Conservation (phyloP, 768 basidiomycete genomes). For the Lactarius sp. region DNA sequence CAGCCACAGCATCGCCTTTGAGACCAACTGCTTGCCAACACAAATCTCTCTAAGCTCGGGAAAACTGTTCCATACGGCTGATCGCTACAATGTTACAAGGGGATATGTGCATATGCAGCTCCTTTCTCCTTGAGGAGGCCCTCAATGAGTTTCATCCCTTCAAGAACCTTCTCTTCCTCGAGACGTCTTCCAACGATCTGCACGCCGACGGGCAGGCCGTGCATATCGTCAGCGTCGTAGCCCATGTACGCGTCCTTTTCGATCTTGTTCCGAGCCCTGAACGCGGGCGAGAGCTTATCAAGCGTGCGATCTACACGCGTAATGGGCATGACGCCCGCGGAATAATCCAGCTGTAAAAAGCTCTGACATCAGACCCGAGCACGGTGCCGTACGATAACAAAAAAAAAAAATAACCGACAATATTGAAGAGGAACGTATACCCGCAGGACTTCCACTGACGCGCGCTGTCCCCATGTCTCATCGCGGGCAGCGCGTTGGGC, state of each 20-base stretch:
- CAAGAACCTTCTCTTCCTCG: constrained; percentile 70
- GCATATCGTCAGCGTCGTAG: constrained; percentile 59
- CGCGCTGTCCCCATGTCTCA: constrained; percentile 52
- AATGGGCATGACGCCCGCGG: constrained; percentile 57
- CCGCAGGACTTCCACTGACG: constrained; percentile 47
- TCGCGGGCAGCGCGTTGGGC: constrained; percentile 56
- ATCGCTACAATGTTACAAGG: neutral
- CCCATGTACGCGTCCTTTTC: constrained; percentile 45
- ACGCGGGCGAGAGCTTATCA: constrained; percentile 38
- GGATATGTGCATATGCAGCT: constrained; percentile 2
- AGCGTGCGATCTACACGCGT: constrained; percentile 43
- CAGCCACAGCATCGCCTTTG: neutral
- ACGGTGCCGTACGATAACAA: neutral
- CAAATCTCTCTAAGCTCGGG: neutral
- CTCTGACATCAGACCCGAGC: neutral
- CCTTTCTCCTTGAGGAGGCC: constrained; percentile 14
- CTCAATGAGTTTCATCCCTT: constrained; percentile 61
- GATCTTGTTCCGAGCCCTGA: constrained; percentile 39
- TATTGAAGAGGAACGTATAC: constrained; percentile 63
- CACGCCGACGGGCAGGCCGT: constrained; percentile 63
- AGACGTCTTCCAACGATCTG: constrained; percentile 58
- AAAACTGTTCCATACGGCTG: no score
- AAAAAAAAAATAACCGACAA: constrained; percentile 38
- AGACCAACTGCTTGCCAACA: no score
- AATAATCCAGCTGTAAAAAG: constrained; percentile 42